These are phyloP conservation scores for Acrasis kona DNA, from an alignment of 78 protist genomes.

Conservation along the genomic window DNA sequence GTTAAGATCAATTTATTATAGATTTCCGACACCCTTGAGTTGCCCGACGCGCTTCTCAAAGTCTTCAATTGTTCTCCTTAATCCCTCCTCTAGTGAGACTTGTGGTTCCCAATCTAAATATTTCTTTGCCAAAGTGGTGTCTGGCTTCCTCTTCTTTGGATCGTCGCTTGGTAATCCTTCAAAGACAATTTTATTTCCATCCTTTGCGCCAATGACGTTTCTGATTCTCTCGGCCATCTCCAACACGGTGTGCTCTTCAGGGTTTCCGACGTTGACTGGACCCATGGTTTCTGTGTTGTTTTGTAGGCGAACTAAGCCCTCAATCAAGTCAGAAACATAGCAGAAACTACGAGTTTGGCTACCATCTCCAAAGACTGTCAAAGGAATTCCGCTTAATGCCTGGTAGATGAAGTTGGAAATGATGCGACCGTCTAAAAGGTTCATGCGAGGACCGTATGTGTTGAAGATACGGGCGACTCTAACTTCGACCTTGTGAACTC, in stretches of 20 bases:
- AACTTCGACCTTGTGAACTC: conserved; percentile 28
- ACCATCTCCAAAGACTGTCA: conserved; percentile 74
- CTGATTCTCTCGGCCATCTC: conserved; percentile 30
- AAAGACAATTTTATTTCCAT: conserved; percentile 9
- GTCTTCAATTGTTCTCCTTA: conserved; percentile 5
- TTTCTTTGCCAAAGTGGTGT: conserved; percentile 18
- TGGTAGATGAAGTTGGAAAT: conserved; percentile 71
- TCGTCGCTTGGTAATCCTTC: conserved; percentile 31
- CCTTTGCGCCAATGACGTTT: background rate
- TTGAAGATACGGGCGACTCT: conserved; percentile 79
- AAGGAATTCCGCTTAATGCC: conserved; percentile 35
- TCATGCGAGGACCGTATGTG: conserved; percentile 80
- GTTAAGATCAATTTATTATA: too few species aligned
- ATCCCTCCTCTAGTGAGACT: conserved; percentile 28
- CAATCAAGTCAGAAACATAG: conserved; percentile 34
- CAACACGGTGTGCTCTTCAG: conserved; percentile 57
- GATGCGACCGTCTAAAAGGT: conserved; percentile 73
- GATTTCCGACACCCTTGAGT: too few species aligned
- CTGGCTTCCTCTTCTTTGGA: conserved; percentile 48
- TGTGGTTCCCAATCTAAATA: conserved; percentile 27
- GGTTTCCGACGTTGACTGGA: conserved; percentile 68
- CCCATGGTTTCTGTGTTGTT: conserved; percentile 5
- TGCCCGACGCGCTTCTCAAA: conserved; percentile 6
- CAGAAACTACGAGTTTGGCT: conserved; percentile 65
- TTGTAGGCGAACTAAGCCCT: conserved; percentile 42